phyloP scores from a whole-genome alignment of 140 eudicot genomes.

The Artemisia princeps region DNA sequence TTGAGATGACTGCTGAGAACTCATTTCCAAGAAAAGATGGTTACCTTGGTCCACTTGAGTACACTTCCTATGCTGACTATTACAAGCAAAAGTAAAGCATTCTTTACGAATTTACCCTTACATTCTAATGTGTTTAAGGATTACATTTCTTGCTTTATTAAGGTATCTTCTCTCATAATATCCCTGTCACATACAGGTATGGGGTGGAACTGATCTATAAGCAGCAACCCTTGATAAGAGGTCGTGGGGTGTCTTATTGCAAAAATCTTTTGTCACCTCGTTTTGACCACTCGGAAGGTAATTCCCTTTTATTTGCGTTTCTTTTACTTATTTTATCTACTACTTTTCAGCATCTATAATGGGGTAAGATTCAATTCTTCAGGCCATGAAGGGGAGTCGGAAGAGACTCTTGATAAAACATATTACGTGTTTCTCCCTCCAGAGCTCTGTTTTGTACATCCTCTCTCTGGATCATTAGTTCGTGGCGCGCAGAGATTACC shows the following conservation, averaged over 20 bases:
- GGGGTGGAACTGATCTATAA: constrained; percentile 83
- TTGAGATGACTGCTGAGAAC: constrained; percentile 91
- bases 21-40: constrained; percentile 99
- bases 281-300: constrained; percentile 89
- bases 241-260: constrained; percentile 98
- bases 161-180: neutral
- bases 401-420: constrained; percentile 74
- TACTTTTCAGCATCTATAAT: neutral
- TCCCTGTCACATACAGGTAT: constrained; percentile 47
- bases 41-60: constrained; percentile 96
- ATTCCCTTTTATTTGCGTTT: neutral
- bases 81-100: constrained; percentile 83
- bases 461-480: constrained; percentile 80
- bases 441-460: constrained; percentile 89
- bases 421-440: constrained; percentile 95
- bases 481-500: constrained; percentile 98
- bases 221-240: constrained; percentile 83
- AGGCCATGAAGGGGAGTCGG: constrained; percentile 75
- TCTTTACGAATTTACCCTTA: neutral
- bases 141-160: neutral
- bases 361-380: constrained; percentile 13
- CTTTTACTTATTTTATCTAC: neutral
- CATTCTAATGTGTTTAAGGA: too few species aligned
- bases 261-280: constrained; percentile 98
- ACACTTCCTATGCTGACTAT: constrained; percentile 93